A percentile compares a stretch with the other conserved stretches of the same genome.
These are phyloP conservation scores for Fusarium sp. DNA, from an alignment of 2,329 filamentous ascomycete species.

Conservation along the genomic window DNA sequence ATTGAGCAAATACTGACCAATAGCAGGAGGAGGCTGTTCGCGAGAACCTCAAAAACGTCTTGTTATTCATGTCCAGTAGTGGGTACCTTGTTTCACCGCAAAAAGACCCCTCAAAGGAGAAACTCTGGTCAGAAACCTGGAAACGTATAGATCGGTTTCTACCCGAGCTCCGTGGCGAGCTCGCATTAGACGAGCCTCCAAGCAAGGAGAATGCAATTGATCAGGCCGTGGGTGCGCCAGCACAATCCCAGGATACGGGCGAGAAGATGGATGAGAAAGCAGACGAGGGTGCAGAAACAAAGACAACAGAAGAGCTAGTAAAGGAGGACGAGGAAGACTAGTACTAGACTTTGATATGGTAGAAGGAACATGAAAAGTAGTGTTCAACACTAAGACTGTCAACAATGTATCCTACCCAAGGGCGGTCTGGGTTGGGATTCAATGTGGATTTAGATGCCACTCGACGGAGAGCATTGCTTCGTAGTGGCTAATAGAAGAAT, in stretches of 20 bases:
- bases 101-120: constrained; percentile 64
- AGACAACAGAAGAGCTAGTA: background rate
- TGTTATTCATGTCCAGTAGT: constrained; percentile 93
- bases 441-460: constrained; percentile 7
- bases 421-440: constrained; percentile 23
- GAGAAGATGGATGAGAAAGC: constrained; percentile 13
- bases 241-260: constrained; percentile 2
- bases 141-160: constrained; percentile 74
- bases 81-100: constrained; percentile 82
- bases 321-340: constrained; percentile 4
- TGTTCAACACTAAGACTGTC: background rate
- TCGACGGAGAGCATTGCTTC: background rate
- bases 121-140: constrained; percentile 71
- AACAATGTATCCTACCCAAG: background rate
- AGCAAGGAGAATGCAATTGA: constrained; percentile 13
- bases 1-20: constrained; percentile 21
- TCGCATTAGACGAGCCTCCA: constrained; percentile 61
- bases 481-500: constrained; percentile 18
- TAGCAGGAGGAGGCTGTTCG: constrained; percentile 89
- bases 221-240: background rate
- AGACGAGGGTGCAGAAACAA: constrained; percentile 8
- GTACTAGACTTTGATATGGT: background rate
- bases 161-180: constrained; percentile 67
- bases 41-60: constrained; percentile 94
- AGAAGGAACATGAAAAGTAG: background rate